Conservation (phyloP, 2,329 filamentous ascomycete genomes). For the Paradendryphiella salina region DNA sequence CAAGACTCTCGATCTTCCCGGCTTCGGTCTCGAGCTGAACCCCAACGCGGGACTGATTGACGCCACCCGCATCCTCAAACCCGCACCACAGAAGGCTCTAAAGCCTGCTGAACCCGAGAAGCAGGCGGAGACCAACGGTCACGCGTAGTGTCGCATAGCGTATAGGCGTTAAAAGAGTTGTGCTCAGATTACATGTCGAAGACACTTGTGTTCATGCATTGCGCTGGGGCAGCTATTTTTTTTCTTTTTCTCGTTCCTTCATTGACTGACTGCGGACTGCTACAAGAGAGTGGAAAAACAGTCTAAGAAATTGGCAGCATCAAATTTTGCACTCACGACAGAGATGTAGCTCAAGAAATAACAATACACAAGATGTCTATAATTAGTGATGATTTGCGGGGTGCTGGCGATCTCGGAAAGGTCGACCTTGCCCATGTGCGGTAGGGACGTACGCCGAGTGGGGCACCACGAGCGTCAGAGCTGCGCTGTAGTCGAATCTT, state of each 20-base stretch:
- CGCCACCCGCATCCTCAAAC: constrained; percentile 71
- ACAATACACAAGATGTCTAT: constrained; percentile 22
- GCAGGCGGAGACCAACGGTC: constrained; percentile 25
- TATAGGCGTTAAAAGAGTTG: constrained; percentile 14
- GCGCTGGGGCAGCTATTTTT: constrained; percentile 2
- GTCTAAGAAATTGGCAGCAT: background rate
- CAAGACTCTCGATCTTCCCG: constrained; percentile 80
- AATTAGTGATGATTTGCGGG: constrained; percentile 35
- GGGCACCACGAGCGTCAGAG: constrained; percentile 33
- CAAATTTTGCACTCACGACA: background rate
- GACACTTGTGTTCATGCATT: constrained; percentile 12
- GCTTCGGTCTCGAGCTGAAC: constrained; percentile 87
- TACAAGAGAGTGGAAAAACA: background rate
- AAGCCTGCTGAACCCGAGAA: constrained; percentile 34
- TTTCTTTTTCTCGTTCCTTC: constrained; percentile 2
- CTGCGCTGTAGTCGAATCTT: constrained; percentile 20
- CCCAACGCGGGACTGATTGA: constrained; percentile 79
- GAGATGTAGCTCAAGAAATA: constrained; percentile 1
- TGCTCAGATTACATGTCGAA: constrained; percentile 7
- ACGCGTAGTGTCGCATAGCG: constrained; percentile 15
- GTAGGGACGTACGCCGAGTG: constrained; percentile 33
- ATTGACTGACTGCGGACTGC: background rate
- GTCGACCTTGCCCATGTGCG: constrained; percentile 21
- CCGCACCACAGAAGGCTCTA: constrained; percentile 57
- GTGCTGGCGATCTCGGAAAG: constrained; percentile 25